Percentiles rank a stretch among this genome's conserved stretches.
Conservation (phyloP, 2,329 filamentous ascomycete species). For the Colletotrichum aenigma region DNA sequence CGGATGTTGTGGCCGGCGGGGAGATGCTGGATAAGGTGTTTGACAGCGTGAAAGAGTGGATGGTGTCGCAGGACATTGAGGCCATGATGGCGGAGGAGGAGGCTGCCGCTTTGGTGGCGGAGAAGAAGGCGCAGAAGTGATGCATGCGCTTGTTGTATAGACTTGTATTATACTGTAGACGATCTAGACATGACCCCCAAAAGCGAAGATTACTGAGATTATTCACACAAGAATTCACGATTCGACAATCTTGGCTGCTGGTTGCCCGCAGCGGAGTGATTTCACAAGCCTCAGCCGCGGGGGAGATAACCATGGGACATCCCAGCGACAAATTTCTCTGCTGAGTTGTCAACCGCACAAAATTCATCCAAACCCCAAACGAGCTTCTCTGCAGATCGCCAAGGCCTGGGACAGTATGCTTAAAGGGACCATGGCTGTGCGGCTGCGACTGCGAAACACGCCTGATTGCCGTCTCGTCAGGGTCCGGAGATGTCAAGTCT, state of each 20-base stretch:
- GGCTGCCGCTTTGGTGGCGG: constrained; percentile 27
- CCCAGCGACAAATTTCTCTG: background rate
- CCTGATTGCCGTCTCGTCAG: background rate
- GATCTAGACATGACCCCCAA: background rate
- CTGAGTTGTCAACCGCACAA: background rate
- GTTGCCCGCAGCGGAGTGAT: background rate
- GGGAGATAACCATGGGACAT: background rate
- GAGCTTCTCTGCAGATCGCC: background rate
- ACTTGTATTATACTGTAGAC: constrained; percentile 2
- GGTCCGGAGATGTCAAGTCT: background rate
- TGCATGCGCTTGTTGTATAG: background rate
- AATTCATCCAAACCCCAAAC: background rate
- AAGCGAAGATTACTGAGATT: background rate
- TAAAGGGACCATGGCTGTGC: background rate
- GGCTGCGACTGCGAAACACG: background rate
- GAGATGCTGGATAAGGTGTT: constrained; percentile 76
- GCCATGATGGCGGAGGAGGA: constrained; percentile 70
- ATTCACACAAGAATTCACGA: background rate
- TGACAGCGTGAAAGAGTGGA: constrained; percentile 77
- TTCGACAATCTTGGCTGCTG: background rate
- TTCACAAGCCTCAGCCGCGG: background rate
- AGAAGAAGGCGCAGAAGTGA: constrained; percentile 17
- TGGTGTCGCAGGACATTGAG: constrained; percentile 76
- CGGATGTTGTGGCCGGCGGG: constrained; percentile 77
- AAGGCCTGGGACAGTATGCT: background rate